These are phyloP conservation scores for Sporothrix inflata DNA, from an alignment of 2,329 filamentous ascomycete species.

Conservation along the genomic window DNA sequence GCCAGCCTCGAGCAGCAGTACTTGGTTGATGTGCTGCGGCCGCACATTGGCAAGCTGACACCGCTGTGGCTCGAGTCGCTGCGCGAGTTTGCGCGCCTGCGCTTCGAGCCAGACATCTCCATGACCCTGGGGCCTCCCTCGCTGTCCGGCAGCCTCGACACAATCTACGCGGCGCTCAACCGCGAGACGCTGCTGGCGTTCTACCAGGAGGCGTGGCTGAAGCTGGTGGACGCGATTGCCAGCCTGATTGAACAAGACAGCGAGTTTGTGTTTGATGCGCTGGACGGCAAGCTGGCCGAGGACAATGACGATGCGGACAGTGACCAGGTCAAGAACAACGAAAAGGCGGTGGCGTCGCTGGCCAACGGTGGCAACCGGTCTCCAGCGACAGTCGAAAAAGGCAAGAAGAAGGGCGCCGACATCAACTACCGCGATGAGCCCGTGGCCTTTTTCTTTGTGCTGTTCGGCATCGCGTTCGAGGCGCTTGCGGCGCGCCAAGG, in stretches of 20 bases:
- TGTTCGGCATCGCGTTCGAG: slow-evolving; percentile 96
- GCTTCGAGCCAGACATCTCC: slow-evolving; percentile 95
- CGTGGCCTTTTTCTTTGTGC: slow-evolving; percentile 97
- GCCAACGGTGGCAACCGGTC: slow-evolving; percentile 40
- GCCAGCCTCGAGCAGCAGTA: slow-evolving; percentile 92
- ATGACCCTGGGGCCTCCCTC: slow-evolving; percentile 82
- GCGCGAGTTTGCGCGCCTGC: slow-evolving; percentile 86
- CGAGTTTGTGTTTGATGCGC: slow-evolving; percentile 93
- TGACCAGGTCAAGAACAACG: not conserved
- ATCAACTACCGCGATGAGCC: slow-evolving; percentile 99
- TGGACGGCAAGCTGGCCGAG: slow-evolving; percentile 77
- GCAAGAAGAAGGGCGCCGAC: slow-evolving; percentile 60
- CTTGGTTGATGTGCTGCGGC: slow-evolving; percentile 82
- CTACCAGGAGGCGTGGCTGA: slow-evolving; percentile 97
- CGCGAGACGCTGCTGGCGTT: slow-evolving; percentile 91
- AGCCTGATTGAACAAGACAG: slow-evolving; percentile 97
- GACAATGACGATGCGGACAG: not conserved
- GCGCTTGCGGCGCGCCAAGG: slow-evolving; percentile 82
- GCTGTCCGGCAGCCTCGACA: slow-evolving; percentile 83
- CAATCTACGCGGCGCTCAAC: slow-evolving; percentile 92
- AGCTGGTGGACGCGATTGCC: slow-evolving; percentile 94
- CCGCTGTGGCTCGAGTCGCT: slow-evolving; percentile 93
- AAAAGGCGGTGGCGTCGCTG: not conserved
- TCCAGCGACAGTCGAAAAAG: slow-evolving; percentile 46
- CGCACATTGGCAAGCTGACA: slow-evolving; percentile 86